Base-by-base conservation (phyloP, 2,329 filamentous ascomycete species). In the Metarhizium anisopliae region DNA sequence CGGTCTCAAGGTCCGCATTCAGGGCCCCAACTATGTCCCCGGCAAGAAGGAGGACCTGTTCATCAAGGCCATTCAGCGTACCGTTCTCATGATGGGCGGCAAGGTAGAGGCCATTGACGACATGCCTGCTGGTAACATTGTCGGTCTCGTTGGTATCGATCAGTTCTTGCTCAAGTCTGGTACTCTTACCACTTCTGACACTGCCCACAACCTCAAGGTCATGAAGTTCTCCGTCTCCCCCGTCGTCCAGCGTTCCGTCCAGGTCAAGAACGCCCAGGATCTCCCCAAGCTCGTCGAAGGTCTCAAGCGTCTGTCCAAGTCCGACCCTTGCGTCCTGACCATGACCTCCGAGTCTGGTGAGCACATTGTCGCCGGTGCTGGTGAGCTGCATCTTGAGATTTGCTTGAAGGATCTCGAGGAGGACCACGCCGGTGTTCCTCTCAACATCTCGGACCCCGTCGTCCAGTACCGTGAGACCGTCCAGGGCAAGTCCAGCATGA, bases 181-280 rank as follows among this genome's bases (percentile, higher is more conserved):
- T 88, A 99, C 94, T 71, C 89, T 99, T 69, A 96, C 92, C 78
- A 97, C 93, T 74, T 86, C 83, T 73, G 94, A 99, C 67, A 95
- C 90, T 64, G 93, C 94, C 74, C 94, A 99, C 88, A 99, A 99
- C 87, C 81, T 99, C 71, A 97, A 97, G 88, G 94, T 99, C 80
- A 99, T 99, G 94, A 97, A 96, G 84, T 99, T 99, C 89, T 99
- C 94, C 72, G 94, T 99, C 75, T 97, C 94, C 59, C 94, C 94
- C 69, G 94, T 99, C 79, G 94, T 99, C 65, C 93, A 89, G 80
- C 93, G 93, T 67, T 96, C 94, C 77, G 94, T 99, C 71, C 90
- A 96, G 80, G 93, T 96, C 83, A 97, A 97, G 90, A 99, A 99
- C 81, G 94, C 94, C 71, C 91, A 95, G 81, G 94, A 99, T 84